Conservation (phyloP, 1,284 basidiomycete genomes). For the Mycena citricolor region DNA sequence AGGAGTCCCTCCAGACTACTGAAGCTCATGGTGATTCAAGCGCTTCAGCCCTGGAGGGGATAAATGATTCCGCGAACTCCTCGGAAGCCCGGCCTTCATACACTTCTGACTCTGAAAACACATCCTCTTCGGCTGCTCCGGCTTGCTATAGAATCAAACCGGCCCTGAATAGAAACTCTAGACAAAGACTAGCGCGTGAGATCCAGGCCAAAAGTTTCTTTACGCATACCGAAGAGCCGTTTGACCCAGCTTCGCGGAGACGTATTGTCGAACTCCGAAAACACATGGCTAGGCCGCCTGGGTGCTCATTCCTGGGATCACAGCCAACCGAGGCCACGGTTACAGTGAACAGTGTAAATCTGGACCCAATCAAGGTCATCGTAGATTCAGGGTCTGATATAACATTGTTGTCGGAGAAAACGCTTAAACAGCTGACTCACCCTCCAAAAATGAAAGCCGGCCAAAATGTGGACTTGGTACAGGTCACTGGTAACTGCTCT, state of each 20-base stretch:
- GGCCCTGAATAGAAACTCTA: slow-evolving; percentile 6
- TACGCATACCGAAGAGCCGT: neutral
- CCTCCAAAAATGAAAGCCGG: slow-evolving; percentile 17
- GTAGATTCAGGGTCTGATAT: slow-evolving; percentile 30
- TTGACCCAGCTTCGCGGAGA: slow-evolving; percentile 1
- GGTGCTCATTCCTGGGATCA: slow-evolving; percentile 30
- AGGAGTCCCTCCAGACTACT: slow-evolving; percentile 12
- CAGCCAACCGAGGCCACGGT: slow-evolving; percentile 25
- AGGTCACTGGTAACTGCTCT: slow-evolving; percentile 28
- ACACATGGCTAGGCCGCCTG: slow-evolving; percentile 30
- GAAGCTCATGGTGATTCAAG: neutral
- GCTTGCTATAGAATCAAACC: too few species aligned
- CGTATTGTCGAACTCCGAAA: slow-evolving; percentile 22
- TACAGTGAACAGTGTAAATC: slow-evolving; percentile 12
- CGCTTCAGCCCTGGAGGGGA: slow-evolving; percentile 5
- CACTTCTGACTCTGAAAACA: neutral
- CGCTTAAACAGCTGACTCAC: slow-evolving; percentile 7
- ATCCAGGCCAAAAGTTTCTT: neutral
- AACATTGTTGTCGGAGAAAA: slow-evolving; percentile 29
- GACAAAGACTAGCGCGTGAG: slow-evolving; percentile 6
- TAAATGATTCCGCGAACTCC: neutral
- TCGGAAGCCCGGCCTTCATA: neutral
- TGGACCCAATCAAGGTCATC: slow-evolving; percentile 16
- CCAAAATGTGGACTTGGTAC: slow-evolving; percentile 25
- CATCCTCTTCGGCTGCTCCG: too few species aligned